Conservation (phyloP, 2,329 filamentous ascomycete species). For the Thermothelomyces thermophilus region DNA sequence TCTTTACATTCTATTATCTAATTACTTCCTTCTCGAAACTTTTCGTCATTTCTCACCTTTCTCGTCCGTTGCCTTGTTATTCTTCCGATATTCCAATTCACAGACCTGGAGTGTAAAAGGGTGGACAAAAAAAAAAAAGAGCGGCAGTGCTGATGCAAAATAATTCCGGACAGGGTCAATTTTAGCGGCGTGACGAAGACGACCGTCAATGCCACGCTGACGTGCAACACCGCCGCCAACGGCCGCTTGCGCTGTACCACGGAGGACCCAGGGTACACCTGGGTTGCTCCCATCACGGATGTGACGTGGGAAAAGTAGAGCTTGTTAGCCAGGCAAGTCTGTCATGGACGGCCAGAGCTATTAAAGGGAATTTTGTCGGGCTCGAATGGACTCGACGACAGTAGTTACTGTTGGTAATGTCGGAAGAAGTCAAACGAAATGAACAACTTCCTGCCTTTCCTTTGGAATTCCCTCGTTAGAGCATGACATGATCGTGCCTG, state of each 20-base stretch:
- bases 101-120: too few species aligned
- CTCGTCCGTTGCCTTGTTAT: not conserved
- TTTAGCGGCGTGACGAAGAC: conserved; percentile 23
- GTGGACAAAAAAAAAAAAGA: not conserved
- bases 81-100: too few species aligned
- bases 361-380: too few species aligned
- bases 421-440: too few species aligned
- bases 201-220: conserved; percentile 13
- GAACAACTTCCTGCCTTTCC: too few species aligned
- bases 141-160: not conserved
- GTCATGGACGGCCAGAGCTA: not conserved
- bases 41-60: not conserved
- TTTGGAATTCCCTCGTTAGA: too few species aligned
- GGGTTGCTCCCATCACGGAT: conserved; percentile 5
- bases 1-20: too few species aligned
- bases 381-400: too few species aligned
- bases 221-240: conserved; percentile 7
- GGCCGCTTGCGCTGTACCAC: conserved; percentile 15
- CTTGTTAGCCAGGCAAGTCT: not conserved
- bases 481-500: too few species aligned
- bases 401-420: too few species aligned
- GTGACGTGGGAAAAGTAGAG: conserved; percentile 4
- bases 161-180: conserved; percentile 13
- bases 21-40: too few species aligned
- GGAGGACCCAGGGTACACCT: conserved; percentile 9